Evolutionary conservation across 2,329 filamentous ascomycete genomes (phyloP).

Genomic region (Colletotrichum neosansevieriae): DNA sequence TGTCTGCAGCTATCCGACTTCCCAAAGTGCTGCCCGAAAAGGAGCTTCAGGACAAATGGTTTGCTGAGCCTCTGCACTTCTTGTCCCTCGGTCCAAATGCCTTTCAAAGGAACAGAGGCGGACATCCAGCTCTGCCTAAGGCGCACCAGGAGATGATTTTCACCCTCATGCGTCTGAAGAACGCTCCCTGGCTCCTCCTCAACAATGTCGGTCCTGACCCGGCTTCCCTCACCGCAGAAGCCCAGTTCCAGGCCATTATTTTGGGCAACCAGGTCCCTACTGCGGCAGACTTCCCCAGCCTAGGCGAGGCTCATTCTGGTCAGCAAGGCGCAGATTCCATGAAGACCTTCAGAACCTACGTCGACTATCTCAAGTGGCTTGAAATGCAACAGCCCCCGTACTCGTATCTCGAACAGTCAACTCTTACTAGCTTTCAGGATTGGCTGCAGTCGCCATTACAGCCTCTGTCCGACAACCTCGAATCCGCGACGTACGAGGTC

Average conservation of each 20-base stretch:
- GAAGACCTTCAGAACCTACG: conserved; percentile 56
- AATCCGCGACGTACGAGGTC: conserved; percentile 97
- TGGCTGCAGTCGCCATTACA: conserved; percentile 96
- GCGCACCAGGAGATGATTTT: conserved; percentile 72
- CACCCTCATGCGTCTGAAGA: conserved; percentile 73
- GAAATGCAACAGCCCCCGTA: conserved; percentile 82
- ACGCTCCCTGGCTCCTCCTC: conserved; percentile 72
- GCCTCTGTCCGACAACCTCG: conserved; percentile 93
- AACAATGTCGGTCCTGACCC: conserved; percentile 68
- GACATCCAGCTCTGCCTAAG: conserved; percentile 71
- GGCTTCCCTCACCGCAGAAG: conserved; percentile 29
- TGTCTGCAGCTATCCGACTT: conserved; percentile 63
- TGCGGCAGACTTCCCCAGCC: conserved; percentile 74
- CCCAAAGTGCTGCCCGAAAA: conserved; percentile 70
- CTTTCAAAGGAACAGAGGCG: conserved; percentile 71
- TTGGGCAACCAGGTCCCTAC: conserved; percentile 50
- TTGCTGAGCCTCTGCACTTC: conserved; percentile 75
- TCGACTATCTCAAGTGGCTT: conserved; percentile 86
- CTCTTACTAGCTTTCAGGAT: conserved; percentile 79
- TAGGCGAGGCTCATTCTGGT: conserved; percentile 70
- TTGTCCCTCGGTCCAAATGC: conserved; percentile 65
- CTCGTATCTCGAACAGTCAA: conserved; percentile 62
- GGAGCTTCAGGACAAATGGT: conserved; percentile 75
- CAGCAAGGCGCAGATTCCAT: conserved; percentile 44
- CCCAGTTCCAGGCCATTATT: conserved; percentile 36